Percentiles rank a stretch among this genome's conserved stretches.
phyloP scores from a whole-genome alignment of 345 rosid genomes.

The Clarkia xantiana region DNA sequence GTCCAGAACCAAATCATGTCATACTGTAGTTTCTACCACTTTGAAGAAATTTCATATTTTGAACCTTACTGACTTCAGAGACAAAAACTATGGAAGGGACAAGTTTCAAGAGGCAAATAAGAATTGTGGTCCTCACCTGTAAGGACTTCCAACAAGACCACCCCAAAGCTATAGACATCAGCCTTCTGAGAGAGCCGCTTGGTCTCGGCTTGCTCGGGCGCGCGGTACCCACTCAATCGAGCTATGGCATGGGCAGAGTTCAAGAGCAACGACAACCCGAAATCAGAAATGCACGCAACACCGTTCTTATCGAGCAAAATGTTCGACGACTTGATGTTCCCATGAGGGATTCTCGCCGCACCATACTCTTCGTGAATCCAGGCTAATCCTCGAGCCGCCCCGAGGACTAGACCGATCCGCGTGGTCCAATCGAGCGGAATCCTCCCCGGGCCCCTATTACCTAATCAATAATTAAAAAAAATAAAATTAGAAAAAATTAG shows the following conservation, averaged over 20 bases:
- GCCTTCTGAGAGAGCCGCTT: constrained; percentile 76
- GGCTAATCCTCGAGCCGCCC: constrained; percentile 81
- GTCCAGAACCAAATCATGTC: too few relatives aligned
- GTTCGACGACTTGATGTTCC: constrained; percentile 72
- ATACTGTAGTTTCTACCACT: too few relatives aligned
- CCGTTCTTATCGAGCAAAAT: constrained; percentile 82
- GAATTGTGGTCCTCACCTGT: too few relatives aligned
- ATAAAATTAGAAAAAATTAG: too few relatives aligned
- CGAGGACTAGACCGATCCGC: constrained; percentile 71
- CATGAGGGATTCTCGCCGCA: constrained; percentile 63
- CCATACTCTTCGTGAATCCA: constrained; percentile 61
- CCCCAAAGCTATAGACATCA: constrained; percentile 85
- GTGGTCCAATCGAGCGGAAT: constrained; percentile 98
- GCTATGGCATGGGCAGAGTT: constrained; percentile 84
- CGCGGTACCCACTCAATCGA: constrained; percentile 80
- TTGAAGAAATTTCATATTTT: too few relatives aligned
- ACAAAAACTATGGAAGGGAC: too few relatives aligned
- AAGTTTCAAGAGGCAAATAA: too few relatives aligned
- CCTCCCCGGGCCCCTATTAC: constrained; percentile 73
- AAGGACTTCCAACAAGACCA: constrained; percentile 64
- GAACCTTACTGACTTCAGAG: too few relatives aligned
- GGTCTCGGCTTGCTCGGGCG: constrained; percentile 76
- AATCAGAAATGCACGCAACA: constrained; percentile 68
- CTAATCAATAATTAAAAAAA: constrained; percentile 22
- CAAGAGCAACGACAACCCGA: constrained; percentile 68